A percentile compares a stretch with the other conserved stretches of the same genome.
Evolutionary conservation across 2,329 filamentous ascomycete species (phyloP).

Genomic region (Aureobasidium lini): DNA sequence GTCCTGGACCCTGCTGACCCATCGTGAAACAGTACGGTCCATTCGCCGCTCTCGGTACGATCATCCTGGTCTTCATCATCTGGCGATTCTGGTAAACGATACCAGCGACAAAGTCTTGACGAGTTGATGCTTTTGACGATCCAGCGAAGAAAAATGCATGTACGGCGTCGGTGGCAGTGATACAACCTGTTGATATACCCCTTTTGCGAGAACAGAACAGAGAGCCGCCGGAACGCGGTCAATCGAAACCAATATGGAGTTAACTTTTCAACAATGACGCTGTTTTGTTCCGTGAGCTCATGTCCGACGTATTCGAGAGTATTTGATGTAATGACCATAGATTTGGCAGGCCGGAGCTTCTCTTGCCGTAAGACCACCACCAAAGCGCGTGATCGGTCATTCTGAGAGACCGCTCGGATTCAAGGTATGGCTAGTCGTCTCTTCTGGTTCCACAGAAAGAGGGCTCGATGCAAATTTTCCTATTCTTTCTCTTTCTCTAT

Average conservation of each 20-base stretch:
- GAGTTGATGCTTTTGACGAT: constrained; percentile 10
- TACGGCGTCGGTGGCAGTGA: background rate
- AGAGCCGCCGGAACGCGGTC: background rate
- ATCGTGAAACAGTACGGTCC: constrained; percentile 64
- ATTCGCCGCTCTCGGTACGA: constrained; percentile 69
- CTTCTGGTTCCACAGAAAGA: background rate
- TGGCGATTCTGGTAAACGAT: constrained; percentile 74
- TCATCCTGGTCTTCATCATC: constrained; percentile 81
- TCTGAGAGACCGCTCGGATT: background rate
- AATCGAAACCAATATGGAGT: background rate
- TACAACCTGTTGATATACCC: constrained; percentile 8
- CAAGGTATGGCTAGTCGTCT: background rate
- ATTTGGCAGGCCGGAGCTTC: background rate
- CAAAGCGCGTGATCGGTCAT: background rate
- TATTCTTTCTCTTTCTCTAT: background rate
- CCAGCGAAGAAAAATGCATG: constrained; percentile 2
- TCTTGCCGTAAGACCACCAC: background rate
- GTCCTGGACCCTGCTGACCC: background rate
- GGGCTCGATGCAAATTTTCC: too few relatives aligned
- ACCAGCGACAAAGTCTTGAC: background rate
- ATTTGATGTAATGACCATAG: background rate
- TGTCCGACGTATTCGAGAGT: background rate
- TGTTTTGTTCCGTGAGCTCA: background rate
- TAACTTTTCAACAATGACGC: background rate
- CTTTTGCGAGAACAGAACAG: constrained; percentile 1